These are phyloP conservation scores for Tricholoma bakamatsutake DNA, from an alignment of 768 basidiomycete genomes.

Conservation along the genomic window DNA sequence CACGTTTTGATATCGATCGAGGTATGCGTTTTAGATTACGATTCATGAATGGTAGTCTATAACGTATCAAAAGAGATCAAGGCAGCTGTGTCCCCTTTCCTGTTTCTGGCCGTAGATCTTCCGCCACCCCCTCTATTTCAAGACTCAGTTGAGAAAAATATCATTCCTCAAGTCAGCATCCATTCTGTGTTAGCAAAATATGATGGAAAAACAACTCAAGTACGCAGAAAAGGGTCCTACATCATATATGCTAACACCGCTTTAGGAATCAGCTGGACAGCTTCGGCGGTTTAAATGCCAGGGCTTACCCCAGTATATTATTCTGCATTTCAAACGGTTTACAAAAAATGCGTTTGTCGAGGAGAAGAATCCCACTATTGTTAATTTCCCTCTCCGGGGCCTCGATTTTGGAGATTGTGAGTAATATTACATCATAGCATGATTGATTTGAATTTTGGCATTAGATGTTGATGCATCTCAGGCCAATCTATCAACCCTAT, in stretches of 20 bases:
- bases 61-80: slow-evolving; percentile 64
- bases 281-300: slow-evolving; percentile 89
- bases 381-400: slow-evolving; percentile 93
- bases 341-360: slow-evolving; percentile 95
- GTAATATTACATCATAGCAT: slow-evolving; percentile 28
- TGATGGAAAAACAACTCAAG: slow-evolving; percentile 88
- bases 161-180: slow-evolving; percentile 95
- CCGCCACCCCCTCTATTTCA: slow-evolving; percentile 98
- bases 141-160: slow-evolving; percentile 94
- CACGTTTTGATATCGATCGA: slow-evolving; percentile 91
- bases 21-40: slow-evolving; percentile 41
- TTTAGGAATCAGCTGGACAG: slow-evolving; percentile 78
- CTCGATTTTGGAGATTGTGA: slow-evolving; percentile 90
- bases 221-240: slow-evolving; percentile 23
- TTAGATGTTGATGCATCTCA: slow-evolving; percentile 75
- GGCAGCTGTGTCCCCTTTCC: slow-evolving; percentile 79
- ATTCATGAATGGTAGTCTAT: not conserved
- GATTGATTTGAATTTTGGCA: slow-evolving; percentile 17
- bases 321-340: slow-evolving; percentile 94
- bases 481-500: slow-evolving; percentile 58
- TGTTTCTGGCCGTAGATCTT: slow-evolving; percentile 93
- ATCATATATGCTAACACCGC: not conserved
- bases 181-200: slow-evolving; percentile 89
- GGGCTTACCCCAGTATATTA: slow-evolving; percentile 84
- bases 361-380: slow-evolving; percentile 98